Base-by-base conservation (phyloP, 2,329 filamentous ascomycete genomes). In the Bipolaris oryzae region DNA sequence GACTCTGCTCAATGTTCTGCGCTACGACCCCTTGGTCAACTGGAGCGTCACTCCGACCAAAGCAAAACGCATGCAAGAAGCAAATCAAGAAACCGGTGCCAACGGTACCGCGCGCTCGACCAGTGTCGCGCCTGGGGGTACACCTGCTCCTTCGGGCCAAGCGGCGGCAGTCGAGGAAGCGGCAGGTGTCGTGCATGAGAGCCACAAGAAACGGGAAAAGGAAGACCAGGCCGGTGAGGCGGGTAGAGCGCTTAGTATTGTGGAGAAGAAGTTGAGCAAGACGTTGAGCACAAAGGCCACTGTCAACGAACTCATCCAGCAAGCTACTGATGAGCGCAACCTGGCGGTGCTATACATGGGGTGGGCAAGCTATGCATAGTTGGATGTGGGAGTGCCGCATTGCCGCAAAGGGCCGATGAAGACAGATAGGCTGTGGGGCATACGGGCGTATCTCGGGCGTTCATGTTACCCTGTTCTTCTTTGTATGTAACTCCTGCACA, bases 11-110 rank as follows among this genome's bases (percentile, higher is more conserved):
- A 96, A 99, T 72, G 96, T 99, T 20, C 81, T 99, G 57, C 89
- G 96, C n/a, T 98, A 97, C 77, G 95, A 99, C 81, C 96, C 95
- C 1, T 80, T 99, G 59, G 96, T 98, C 76, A 95, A 88, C 58
- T 99, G 95, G 95, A 94, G 91, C 34, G 88, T 97, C 53, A 95
- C 91, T 10, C 86, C 87, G 0, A 75, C 88, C 15, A 83, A 87
- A 46, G 83, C 87, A 53, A 87, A 85, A 73, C 82, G 83, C 52
- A 88, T 89, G 83, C 87, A 89, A 69, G 85, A 88, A 66, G 85
- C 84, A 7, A 61, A 64, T 43, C 80, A 87, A 42, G 82, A 83
- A 38, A 83, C 84, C 7, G 79, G 71, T 28, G 78, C 54, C 2
- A 74, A 73, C 15, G 68, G 66, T 11, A 66, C 65, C 0, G 63